Percentiles rank a stretch among this genome's conserved stretches.
phyloP scores from a whole-genome alignment of 2,329 filamentous ascomycete species.

The Diaporthe citrichinensis region DNA sequence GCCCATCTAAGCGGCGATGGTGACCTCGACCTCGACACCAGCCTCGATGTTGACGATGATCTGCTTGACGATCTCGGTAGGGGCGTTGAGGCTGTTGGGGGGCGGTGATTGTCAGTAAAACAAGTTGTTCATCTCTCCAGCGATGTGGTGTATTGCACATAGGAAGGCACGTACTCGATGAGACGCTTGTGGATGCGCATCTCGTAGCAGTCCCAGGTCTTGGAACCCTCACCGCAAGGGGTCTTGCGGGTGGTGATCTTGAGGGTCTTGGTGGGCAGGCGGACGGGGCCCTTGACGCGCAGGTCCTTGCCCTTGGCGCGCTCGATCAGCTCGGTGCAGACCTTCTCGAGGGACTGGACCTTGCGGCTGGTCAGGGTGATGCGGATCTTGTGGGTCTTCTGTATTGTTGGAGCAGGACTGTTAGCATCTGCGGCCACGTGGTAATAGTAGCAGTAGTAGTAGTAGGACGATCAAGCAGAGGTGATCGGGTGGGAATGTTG shows the following conservation, averaged over 20 bases:
- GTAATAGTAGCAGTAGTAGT: not conserved
- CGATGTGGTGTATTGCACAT: too few species aligned
- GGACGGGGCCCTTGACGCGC: constrained; percentile 97
- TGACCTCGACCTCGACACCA: constrained; percentile 93
- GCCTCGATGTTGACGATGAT: constrained; percentile 98
- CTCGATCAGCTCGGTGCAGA: constrained; percentile 98
- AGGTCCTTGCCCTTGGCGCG: constrained; percentile 99
- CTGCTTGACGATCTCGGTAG: constrained; percentile 97
- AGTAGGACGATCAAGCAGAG: too few species aligned
- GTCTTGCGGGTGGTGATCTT: constrained; percentile 99
- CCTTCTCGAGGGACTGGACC: constrained; percentile 96
- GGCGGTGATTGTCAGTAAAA: too few species aligned
- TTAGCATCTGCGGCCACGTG: not conserved
- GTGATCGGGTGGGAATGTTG: too few species aligned
- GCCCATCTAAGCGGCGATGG: constrained; percentile 81
- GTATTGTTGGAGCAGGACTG: constrained; percentile 43
- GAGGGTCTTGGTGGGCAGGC: constrained; percentile 96
- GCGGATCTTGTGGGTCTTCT: constrained; percentile 98
- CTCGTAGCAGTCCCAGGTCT: constrained; percentile 99
- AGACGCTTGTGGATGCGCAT: constrained; percentile 99
- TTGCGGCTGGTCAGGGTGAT: constrained; percentile 98
- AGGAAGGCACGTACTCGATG: constrained; percentile 66
- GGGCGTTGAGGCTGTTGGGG: constrained; percentile 81
- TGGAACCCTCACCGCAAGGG: constrained; percentile 98
- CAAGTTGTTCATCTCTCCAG: too few species aligned